These are phyloP conservation scores for Bryoglossum gracile DNA, from an alignment of 495 filamentous ascomycete species.

Conservation along the genomic window DNA sequence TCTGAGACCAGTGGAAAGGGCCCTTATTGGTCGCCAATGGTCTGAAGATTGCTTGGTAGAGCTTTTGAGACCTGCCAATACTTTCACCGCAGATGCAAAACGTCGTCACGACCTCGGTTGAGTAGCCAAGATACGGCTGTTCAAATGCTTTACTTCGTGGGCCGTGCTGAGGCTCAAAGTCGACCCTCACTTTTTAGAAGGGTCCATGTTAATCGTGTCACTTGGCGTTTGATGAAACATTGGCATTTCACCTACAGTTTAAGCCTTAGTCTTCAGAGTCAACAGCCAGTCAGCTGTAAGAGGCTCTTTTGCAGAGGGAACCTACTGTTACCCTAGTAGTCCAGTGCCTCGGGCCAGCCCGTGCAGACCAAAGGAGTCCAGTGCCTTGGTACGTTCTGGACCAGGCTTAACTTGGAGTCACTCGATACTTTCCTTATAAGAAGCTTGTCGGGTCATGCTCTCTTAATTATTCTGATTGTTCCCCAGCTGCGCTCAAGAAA, in stretches of 20 bases:
- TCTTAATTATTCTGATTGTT: slow-evolving; percentile 8
- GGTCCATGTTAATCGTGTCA: slow-evolving; percentile 10
- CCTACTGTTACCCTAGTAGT: too few relatives aligned
- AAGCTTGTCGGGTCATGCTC: slow-evolving; percentile 5
- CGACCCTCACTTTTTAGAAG: neutral
- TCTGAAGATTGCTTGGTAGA: slow-evolving; percentile 10
- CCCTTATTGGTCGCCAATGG: too few relatives aligned
- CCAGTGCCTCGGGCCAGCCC: slow-evolving; percentile 8
- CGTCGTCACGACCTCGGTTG: slow-evolving; percentile 15
- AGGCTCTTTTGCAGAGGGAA: too few relatives aligned
- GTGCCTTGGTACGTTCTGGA: neutral
- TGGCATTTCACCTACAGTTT: slow-evolving; percentile 11
- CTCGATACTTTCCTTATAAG: slow-evolving; percentile 19
- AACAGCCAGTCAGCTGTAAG: neutral
- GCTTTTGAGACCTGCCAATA: slow-evolving; percentile 15
- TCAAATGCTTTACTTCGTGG: slow-evolving; percentile 8
- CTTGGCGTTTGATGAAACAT: slow-evolving; percentile 23
- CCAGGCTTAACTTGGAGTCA: slow-evolving; percentile 6
- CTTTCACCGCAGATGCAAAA: slow-evolving; percentile 12
- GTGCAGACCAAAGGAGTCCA: slow-evolving; percentile 2
- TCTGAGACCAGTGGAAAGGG: neutral
- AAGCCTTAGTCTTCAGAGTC: neutral
- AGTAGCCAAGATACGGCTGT: slow-evolving; percentile 15
- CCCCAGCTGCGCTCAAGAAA: slow-evolving; percentile 20
- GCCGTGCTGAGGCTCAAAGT: slow-evolving; percentile 18